Percentiles rank a stretch among this genome's conserved stretches.
Evolutionary conservation across 164 flowering plant species (phyloP).

Genomic region (Paratinospora sagittata): DNA sequence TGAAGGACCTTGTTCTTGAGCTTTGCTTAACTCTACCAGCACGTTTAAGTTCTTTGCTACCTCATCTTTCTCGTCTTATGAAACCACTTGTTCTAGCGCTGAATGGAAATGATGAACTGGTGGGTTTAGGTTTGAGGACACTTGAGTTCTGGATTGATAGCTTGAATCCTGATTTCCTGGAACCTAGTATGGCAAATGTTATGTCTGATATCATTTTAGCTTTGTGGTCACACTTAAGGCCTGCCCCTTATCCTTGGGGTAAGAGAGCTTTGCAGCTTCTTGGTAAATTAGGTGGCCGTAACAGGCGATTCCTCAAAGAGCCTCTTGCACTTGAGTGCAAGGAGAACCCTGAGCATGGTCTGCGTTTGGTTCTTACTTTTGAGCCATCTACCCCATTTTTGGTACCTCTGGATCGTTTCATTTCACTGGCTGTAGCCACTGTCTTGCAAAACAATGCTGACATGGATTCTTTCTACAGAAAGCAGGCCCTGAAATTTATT

Average conservation of each 20-base stretch:
- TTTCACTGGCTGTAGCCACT: slow-evolving; percentile 83
- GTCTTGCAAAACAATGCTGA: slow-evolving; percentile 54
- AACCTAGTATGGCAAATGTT: slow-evolving; percentile 96
- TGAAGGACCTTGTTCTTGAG: slow-evolving; percentile 87
- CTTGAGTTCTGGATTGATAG: slow-evolving; percentile 99
- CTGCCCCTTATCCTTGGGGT: slow-evolving; percentile 93
- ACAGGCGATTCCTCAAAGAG: slow-evolving; percentile 91
- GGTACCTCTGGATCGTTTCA: slow-evolving; percentile 96
- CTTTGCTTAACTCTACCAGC: slow-evolving; percentile 92
- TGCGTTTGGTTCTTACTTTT: slow-evolving; percentile 94
- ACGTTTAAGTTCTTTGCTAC: slow-evolving; percentile 88
- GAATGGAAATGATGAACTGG: slow-evolving; percentile 86
- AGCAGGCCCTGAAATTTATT: slow-evolving; percentile 86
- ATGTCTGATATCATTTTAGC: slow-evolving; percentile 94
- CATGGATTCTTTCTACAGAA: slow-evolving; percentile 74
- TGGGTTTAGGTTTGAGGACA: slow-evolving; percentile 79
- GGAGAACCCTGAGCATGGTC: slow-evolving; percentile 99
- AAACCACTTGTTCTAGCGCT: slow-evolving; percentile 91
- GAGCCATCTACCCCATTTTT: slow-evolving; percentile 95
- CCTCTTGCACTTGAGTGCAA: slow-evolving; percentile 97
- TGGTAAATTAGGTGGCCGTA: slow-evolving; percentile 98
- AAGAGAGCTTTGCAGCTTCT: slow-evolving; percentile 84
- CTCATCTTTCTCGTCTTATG: slow-evolving; percentile 91
- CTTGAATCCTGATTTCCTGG: slow-evolving; percentile 96
- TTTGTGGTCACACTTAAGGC: slow-evolving; percentile 96